Percentiles rank a stretch among this genome's conserved stretches.
Evolutionary conservation across 2,329 filamentous ascomycete species (phyloP).

Genomic region (Leptographium galeiforme): DNA sequence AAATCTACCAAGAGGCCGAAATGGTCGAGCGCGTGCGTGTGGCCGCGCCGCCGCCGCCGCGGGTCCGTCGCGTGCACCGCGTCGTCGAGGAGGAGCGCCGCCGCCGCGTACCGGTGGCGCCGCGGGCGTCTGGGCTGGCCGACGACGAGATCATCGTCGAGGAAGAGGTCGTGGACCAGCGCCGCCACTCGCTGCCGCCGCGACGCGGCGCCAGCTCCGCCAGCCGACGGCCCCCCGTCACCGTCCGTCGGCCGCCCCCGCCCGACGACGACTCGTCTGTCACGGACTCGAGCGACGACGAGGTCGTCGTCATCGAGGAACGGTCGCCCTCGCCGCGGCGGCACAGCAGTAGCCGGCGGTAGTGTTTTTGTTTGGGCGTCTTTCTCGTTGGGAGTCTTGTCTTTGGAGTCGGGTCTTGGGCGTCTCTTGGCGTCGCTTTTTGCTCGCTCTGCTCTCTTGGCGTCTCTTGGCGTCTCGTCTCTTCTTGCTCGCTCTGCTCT

Average conservation of each 20-base stretch:
- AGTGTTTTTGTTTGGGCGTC: background rate
- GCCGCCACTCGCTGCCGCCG: background rate
- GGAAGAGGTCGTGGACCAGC: background rate
- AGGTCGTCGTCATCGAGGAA: slow-evolving; percentile 23
- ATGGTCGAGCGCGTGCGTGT: background rate
- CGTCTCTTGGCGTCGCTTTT: too few species aligned
- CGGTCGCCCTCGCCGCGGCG: slow-evolving; percentile 14
- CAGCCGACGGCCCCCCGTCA: background rate
- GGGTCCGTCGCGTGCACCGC: background rate
- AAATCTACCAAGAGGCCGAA: background rate
- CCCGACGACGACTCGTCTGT: background rate
- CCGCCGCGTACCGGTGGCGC: too few species aligned
- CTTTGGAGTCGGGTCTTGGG: background rate
- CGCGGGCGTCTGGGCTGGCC: too few species aligned
- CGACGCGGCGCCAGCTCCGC: background rate
- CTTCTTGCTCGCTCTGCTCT: too few species aligned
- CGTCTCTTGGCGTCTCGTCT: too few species aligned
- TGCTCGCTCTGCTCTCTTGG: too few species aligned
- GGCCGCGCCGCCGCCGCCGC: background rate
- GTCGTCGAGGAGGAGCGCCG: background rate
- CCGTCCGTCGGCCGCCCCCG: slow-evolving; percentile 9
- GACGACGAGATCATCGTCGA: slow-evolving; percentile 1
- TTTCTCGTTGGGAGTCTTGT: background rate
- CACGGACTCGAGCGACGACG: slow-evolving; percentile 12
- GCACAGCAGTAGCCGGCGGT: slow-evolving; percentile 12